A percentile compares a stretch with the other conserved stretches of the same genome.
phyloP scores from a whole-genome alignment of 441 rosid species.

The Theobroma grandiflorum region DNA sequence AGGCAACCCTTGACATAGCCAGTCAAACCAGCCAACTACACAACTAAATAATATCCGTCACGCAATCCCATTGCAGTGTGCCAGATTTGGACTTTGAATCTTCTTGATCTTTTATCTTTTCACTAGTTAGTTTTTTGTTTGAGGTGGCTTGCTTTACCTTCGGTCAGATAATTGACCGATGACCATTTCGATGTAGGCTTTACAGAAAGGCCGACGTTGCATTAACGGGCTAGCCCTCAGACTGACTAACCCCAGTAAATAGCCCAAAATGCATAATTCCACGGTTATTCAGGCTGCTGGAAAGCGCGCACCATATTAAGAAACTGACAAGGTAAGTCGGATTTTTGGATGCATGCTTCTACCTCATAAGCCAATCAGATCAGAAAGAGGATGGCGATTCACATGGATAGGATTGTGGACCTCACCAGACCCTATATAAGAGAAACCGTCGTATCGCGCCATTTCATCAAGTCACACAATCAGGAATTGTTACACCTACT shows the following conservation, averaged over 20 bases:
- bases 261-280: neutral
- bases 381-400: conserved; percentile 27
- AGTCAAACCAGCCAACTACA: no score
- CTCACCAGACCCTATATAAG: conserved; percentile 28
- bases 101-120: neutral
- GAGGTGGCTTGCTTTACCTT: neutral
- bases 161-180: neutral
- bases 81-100: neutral
- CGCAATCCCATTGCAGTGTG: neutral
- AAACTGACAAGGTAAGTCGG: neutral
- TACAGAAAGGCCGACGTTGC: neutral
- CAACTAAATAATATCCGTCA: neutral
- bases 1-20: no score
- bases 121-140: neutral
- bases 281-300: neutral
- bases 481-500: neutral
- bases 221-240: neutral
- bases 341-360: conserved; percentile 22
- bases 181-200: neutral
- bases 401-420: conserved; percentile 40
- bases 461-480: neutral
- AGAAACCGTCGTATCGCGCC: neutral
- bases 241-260: neutral
- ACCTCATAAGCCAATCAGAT: conserved; percentile 22
- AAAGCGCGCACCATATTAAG: neutral